Evolutionary conservation across 148 eudicot species (phyloP).

Genomic region (Pharnaceum exiguum): DNA sequence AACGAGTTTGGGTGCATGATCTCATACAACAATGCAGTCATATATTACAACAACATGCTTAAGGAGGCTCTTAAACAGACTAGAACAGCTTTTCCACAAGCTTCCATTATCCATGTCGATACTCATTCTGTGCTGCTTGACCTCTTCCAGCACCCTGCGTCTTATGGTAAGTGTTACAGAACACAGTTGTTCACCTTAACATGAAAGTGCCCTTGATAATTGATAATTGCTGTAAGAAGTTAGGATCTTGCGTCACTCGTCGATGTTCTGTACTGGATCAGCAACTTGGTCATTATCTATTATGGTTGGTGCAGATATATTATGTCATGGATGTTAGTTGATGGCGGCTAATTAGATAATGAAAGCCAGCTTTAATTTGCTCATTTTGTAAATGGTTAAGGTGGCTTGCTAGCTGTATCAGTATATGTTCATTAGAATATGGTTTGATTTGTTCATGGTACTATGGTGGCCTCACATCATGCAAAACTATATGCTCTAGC

Average conservation of each 20-base stretch:
- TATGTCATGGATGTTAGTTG: not conserved
- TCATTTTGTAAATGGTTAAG: not conserved
- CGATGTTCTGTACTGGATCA: no score
- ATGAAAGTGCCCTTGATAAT: no score
- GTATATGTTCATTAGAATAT: not conserved
- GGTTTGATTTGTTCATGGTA: not conserved
- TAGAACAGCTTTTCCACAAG: constrained; percentile 36
- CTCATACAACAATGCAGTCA: constrained; percentile 64
- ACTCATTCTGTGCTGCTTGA: constrained; percentile 60
- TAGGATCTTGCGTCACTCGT: not conserved
- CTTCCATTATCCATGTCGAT: constrained; percentile 58
- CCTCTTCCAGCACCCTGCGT: constrained; percentile 60
- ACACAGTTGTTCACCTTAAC: not conserved
- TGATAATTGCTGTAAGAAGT: no score
- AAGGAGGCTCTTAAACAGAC: constrained; percentile 38
- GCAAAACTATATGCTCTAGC: no score
- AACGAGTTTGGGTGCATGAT: constrained; percentile 62
- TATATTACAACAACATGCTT: constrained; percentile 62
- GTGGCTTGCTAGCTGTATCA: not conserved
- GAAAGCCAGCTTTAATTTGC: no score
- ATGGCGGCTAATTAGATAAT: not conserved
- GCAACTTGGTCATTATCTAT: no score
- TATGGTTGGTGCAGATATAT: not conserved
- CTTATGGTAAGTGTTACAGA: constrained; percentile 81
- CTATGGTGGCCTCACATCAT: constrained; percentile 2